Conservation (phyloP, 257 asterid genomes). For the Ballota nigra region DNA sequence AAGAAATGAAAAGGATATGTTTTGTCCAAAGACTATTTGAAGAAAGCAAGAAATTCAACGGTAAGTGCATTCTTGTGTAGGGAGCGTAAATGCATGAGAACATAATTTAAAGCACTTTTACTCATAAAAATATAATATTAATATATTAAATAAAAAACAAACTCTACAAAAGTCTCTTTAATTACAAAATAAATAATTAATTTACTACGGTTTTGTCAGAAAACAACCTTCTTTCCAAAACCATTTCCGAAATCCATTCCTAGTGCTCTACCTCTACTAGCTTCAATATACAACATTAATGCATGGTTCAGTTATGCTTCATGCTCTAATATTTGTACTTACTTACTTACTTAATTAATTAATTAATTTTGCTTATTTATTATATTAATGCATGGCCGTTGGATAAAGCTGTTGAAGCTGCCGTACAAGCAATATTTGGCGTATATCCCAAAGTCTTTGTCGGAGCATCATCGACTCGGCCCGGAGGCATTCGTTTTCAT, state of each 20-base stretch:
- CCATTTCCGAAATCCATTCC: slow-evolving; percentile 28
- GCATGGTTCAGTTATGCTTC: slow-evolving; percentile 9
- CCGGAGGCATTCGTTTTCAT: slow-evolving; percentile 56
- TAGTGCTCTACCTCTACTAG: slow-evolving; percentile 21
- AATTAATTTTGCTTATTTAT: not conserved
- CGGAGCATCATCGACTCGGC: slow-evolving; percentile 68
- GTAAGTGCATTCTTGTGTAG: not conserved
- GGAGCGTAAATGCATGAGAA: not conserved
- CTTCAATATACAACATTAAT: slow-evolving; percentile 23
- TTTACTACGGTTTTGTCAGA: slow-evolving; percentile 30
- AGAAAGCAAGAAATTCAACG: not conserved
- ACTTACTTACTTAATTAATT: slow-evolving; percentile 9
- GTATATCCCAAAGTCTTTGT: slow-evolving; percentile 66
- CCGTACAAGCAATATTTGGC: slow-evolving; percentile 63
- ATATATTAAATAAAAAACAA: slow-evolving; percentile 5
- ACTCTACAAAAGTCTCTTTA: no score
- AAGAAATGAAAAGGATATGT: not conserved
- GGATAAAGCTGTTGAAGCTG: slow-evolving; percentile 56
- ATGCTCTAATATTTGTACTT: not conserved
- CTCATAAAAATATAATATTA: not conserved
- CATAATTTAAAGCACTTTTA: not conserved
- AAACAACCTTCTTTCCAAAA: slow-evolving; percentile 9
- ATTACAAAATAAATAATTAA: slow-evolving; percentile 37
- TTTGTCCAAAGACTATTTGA: not conserved
- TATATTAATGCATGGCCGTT: slow-evolving; percentile 58